Percentiles rank a stretch among this genome's conserved stretches.
Evolutionary conservation across 192 early-diverging fungal genomes (phyloP).

Genomic region (Oehlia diaphana): DNA sequence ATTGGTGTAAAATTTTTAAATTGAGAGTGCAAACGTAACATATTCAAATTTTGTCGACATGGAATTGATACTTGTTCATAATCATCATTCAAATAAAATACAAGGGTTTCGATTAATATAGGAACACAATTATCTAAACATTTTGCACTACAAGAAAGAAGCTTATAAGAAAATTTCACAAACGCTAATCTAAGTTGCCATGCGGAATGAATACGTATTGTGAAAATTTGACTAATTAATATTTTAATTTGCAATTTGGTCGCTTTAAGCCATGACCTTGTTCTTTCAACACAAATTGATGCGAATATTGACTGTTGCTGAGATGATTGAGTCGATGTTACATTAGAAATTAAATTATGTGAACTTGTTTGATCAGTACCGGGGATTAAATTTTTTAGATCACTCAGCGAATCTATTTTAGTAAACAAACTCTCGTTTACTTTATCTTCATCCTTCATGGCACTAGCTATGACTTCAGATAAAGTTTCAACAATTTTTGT

Average conservation of each 20-base stretch:
- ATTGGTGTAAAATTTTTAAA: slow-evolving; percentile 35
- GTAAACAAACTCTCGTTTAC: slow-evolving; percentile 9
- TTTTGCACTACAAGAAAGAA: slow-evolving; percentile 36
- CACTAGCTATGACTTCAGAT: slow-evolving; percentile 29
- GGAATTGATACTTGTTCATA: slow-evolving; percentile 35
- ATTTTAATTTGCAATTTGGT: slow-evolving; percentile 32
- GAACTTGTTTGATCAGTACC: not conserved
- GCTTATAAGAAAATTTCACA: slow-evolving; percentile 35
- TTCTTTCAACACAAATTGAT: slow-evolving; percentile 7
- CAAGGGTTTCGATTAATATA: slow-evolving; percentile 38
- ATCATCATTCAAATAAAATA: slow-evolving; percentile 39
- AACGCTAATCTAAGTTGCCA: slow-evolving; percentile 38
- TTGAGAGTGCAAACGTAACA: not conserved
- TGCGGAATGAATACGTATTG: slow-evolving; percentile 37
- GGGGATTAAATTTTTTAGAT: slow-evolving; percentile 25
- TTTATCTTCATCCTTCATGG: slow-evolving; percentile 38
- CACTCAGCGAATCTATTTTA: slow-evolving; percentile 1
- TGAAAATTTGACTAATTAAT: slow-evolving; percentile 33
- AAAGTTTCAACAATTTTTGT: slow-evolving; percentile 31
- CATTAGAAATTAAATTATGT: not conserved
- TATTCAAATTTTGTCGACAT: slow-evolving; percentile 24
- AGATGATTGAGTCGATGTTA: not conserved
- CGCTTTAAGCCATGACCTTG: slow-evolving; percentile 33
- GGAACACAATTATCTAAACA: slow-evolving; percentile 36
- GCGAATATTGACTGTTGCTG: not conserved